Evolutionary conservation across 257 asterid genomes (phyloP).

Genomic region (Solanum pennellii): DNA sequence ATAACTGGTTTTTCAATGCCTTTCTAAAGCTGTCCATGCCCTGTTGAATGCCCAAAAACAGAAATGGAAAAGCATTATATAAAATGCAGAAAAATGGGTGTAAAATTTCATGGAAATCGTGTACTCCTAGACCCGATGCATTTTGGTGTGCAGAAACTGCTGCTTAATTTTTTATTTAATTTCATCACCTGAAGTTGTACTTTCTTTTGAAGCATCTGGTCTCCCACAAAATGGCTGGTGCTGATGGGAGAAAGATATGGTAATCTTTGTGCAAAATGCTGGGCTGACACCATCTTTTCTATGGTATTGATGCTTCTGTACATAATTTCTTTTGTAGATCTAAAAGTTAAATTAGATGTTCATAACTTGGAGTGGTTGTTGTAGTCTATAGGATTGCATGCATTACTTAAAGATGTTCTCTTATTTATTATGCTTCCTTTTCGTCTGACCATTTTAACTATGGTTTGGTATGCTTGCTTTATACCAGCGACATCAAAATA

Average conservation of each 20-base stretch:
- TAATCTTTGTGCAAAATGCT: slow-evolving; percentile 10
- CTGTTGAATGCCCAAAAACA: no score
- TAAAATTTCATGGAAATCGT: neutral
- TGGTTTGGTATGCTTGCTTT: neutral
- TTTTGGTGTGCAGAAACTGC: neutral
- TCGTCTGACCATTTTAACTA: neutral
- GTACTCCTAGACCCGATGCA: neutral
- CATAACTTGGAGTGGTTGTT: neutral
- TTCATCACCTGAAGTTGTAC: neutral
- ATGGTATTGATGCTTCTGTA: neutral
- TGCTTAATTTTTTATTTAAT: neutral
- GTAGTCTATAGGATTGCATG: neutral
- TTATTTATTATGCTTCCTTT: neutral
- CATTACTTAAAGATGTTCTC: neutral
- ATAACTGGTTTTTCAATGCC: neutral
- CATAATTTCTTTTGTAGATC: neutral
- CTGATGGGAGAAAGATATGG: slow-evolving; percentile 77
- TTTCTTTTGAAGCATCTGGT: slow-evolving; percentile 53
- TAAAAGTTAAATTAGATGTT: neutral
- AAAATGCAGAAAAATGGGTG: neutral
- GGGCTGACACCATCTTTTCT: neutral
- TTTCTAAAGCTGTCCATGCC: neutral
- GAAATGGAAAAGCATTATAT: no score
- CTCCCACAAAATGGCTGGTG: slow-evolving; percentile 66
- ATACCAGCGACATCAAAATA: slow-evolving; percentile 65